Evolutionary conservation across 2,329 filamentous ascomycete genomes (phyloP), one percentile per base, ranked within the genome.

Genomic region (Microascus cirrosus): DNA sequence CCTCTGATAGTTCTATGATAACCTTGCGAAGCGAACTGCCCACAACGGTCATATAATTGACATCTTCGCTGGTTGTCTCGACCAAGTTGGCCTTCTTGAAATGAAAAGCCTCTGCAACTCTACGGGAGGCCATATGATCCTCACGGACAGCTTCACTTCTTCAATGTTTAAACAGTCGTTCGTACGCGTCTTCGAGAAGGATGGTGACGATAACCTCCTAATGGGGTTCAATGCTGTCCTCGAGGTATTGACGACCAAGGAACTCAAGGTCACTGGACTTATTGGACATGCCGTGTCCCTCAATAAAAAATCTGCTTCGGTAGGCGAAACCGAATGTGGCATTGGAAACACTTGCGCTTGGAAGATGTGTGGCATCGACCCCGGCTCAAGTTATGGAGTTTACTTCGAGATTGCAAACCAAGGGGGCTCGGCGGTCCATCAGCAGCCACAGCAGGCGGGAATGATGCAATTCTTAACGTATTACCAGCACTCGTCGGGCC

Each of bases 151-250:
- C 70, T 99, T 99, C 71, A 97, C 93, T 3, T 95, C 94, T 0
- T 97, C 93, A 59, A 96, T 99, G 86, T 99, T 97, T 79, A 96
- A 94, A 76, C 94, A 99, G 70, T 97, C 94, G 0, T 99, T 99
- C 67, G 87, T 95, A 56, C 87, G 95, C 60, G 86, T 99, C 20
- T 99, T 99, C 68, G 94, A 99, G 70, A 96, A 96, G 73, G 94
- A 99, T 68, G 90, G 82, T 1, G 87, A 95, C 60, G 94, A 96
- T 63, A 96, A 96, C 69, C 81, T 99, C 15, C 75, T 95, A 11
- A 99, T 99, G 94, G 94, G 91, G 52, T 99, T 99, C 78, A 99
- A 99, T 68, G 94, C 91, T 35, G 91, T 92, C 12, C 79, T 99
- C 13, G 94, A 99, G 71, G 93, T 97, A 18, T 76, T 99, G 42